Percentiles rank a stretch among this genome's conserved stretches.
phyloP scores from a whole-genome alignment of 176 grass and related monocot species.

The Musa troglodytarum region DNA sequence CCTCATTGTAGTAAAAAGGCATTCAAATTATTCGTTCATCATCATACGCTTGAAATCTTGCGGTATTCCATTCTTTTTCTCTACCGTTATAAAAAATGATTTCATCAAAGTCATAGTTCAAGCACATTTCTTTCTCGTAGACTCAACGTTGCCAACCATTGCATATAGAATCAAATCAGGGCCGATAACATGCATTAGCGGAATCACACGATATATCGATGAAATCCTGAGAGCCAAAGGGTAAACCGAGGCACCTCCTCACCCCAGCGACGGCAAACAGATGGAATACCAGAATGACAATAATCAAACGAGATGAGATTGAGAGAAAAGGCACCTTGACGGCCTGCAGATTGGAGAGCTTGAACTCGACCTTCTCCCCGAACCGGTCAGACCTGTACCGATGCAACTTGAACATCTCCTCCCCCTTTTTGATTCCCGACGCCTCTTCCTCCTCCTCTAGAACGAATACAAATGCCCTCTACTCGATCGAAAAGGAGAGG shows the following conservation, averaged over 20 bases:
- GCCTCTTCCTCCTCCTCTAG: slow-evolving; percentile 2
- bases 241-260: background rate
- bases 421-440: background rate
- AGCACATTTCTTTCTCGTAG: background rate
- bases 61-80: too few species aligned
- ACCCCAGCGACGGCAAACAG: too few species aligned
- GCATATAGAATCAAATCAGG: background rate
- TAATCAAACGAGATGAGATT: background rate
- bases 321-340: slow-evolving; percentile 43
- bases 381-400: slow-evolving; percentile 40
- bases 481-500: background rate
- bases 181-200: background rate
- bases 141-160: background rate
- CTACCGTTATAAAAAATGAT: background rate
- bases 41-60: background rate
- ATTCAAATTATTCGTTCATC: background rate
- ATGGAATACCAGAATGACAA: background rate
- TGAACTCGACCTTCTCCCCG: slow-evolving; percentile 67
- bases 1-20: background rate
- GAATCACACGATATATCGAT: background rate
- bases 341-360: slow-evolving; percentile 55
- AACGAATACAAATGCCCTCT: background rate
- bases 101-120: background rate
- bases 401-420: slow-evolving; percentile 55
- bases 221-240: background rate